Percentiles rank a stretch among this genome's conserved stretches.
phyloP scores from a whole-genome alignment of 176 grass and related monocot genomes.

The Zea luxurians region DNA sequence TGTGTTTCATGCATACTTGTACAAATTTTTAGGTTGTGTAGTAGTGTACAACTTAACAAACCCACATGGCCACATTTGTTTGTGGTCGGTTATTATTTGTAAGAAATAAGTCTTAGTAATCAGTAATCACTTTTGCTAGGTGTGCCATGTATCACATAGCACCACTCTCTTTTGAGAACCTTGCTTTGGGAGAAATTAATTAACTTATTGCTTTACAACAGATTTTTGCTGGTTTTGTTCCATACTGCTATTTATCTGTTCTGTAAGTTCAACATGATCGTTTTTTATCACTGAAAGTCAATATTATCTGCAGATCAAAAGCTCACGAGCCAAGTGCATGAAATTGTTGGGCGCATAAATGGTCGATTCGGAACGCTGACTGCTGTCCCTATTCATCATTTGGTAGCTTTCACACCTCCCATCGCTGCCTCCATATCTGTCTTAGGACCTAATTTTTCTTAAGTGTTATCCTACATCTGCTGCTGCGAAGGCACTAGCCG shows the following conservation, averaged over 20 bases:
- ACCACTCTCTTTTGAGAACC: not conserved
- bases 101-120: slow-evolving; percentile 10
- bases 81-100: not conserved
- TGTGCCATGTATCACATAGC: not conserved
- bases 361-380: slow-evolving; percentile 96
- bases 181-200: not conserved
- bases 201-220: not conserved
- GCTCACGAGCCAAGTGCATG: slow-evolving; percentile 96
- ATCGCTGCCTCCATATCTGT: not conserved
- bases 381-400: slow-evolving; percentile 96
- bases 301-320: slow-evolving; percentile 83
- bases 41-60: not conserved
- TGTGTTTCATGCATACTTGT: not conserved
- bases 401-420: slow-evolving; percentile 54
- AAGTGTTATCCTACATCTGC: not conserved
- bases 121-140: not conserved
- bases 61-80: not conserved
- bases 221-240: not conserved
- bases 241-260: not conserved
- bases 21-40: not conserved
- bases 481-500: not conserved
- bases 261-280: not conserved
- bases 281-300: slow-evolving; percentile 6
- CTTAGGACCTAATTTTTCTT: not conserved
- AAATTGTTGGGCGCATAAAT: slow-evolving; percentile 99